Base-by-base conservation (phyloP, 768 basidiomycete genomes). In the Russula sp. region DNA sequence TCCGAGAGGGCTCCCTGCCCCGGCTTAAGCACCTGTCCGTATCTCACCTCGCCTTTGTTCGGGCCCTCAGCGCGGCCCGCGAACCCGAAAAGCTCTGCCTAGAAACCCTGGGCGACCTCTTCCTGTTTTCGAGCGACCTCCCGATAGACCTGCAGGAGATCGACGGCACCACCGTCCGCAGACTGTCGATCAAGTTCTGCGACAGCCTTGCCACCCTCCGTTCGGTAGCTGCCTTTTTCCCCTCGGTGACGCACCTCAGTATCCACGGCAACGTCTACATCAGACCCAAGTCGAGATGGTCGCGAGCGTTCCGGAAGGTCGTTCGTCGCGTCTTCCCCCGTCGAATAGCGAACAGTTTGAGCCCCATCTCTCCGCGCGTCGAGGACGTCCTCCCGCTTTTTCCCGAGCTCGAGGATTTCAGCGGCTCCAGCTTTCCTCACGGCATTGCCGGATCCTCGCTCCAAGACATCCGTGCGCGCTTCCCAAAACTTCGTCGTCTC, bases 331-430 rank as follows among this genome's bases (percentile, higher is more conserved):
- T 64, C 16, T 60, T 64, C 22, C 59, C 58, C 1, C 58, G 27
- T 14, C 54, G 63, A 32, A 55, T 64, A n/a, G 63, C 58, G 18
- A 56, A 56, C 37, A 39, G 63, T 34, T 50, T 64, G 22, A 60
- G 58, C 22, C 59, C 63, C 11, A 60, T 60, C 18, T 60, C 48
- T 13, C 63, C 63, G 34, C 63, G 63, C 32, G 54, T 64, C 2
- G 63, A 64, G 53, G 63, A 64, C 48, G 63, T 64, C 47, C 58
- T 64, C 48, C 63, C 63, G 16, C 63, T 64, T 6, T 64, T 64
- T n/a, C 63, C 63, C 7, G 63, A 64, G 34, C 63, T 64, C 10
- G 63, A 60, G 20, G 63, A 60, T n/a, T 59, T 64, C 40, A 64
- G 63, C 34, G 63, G 63, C 5, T 64, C 59, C 4, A 64, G 59